Conservation (phyloP, 23 red algal species). For the Gracilaria gracilis region DNA sequence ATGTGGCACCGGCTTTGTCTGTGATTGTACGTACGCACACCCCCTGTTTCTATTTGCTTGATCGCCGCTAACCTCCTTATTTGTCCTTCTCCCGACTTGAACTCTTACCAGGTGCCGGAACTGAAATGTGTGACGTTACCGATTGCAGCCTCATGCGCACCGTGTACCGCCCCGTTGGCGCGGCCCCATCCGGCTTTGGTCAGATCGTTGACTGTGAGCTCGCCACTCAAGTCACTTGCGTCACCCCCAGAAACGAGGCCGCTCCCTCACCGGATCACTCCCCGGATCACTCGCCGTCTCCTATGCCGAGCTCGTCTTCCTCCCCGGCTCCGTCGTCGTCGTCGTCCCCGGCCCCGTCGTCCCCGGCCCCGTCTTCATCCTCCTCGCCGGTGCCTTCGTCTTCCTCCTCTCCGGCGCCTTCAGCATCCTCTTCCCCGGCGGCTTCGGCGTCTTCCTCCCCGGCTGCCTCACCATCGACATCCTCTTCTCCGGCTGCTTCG, state of each 20-base stretch:
- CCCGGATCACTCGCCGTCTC: neutral
- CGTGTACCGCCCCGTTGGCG: constrained; percentile 23
- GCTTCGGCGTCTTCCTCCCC: constrained; percentile 24
- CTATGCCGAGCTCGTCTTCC: neutral
- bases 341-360: constrained; percentile 7
- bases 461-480: neutral
- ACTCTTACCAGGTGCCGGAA: constrained; percentile 34
- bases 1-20: constrained; percentile 41
- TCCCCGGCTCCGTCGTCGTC: constrained; percentile 1
- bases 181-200: neutral
- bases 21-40: constrained; percentile 43
- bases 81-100: neutral
- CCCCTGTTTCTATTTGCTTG: neutral
- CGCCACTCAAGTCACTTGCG: constrained; percentile 43
- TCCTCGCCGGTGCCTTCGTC: neutral
- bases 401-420: constrained; percentile 7
- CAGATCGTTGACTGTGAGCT: constrained; percentile 36
- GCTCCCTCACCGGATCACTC: neutral
- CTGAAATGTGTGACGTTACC: constrained; percentile 37
- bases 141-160: constrained; percentile 45
- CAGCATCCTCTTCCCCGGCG: constrained; percentile 24
- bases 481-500: neutral
- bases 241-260: constrained; percentile 1
- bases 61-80: neutral
- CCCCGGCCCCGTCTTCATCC: neutral